Evolutionary conservation across 2,329 filamentous ascomycete genomes (phyloP).

Genomic region (Penicillium sp.): DNA sequence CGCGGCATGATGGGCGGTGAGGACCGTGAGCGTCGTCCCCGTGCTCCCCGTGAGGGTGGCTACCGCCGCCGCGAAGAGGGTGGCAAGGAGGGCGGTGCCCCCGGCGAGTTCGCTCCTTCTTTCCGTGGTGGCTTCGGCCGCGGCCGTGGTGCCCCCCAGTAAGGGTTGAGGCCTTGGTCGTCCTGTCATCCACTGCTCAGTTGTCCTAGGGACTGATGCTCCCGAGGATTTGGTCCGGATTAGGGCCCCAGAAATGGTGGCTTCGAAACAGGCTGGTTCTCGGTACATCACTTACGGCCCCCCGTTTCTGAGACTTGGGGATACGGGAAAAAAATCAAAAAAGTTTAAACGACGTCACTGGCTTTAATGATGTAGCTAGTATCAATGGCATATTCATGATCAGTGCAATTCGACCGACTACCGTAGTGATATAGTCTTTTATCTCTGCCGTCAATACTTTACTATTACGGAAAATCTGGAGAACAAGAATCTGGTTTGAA

Average conservation of each 20-base stretch:
- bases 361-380: slow-evolving; percentile 34
- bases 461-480: no score
- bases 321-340: slow-evolving; percentile 31
- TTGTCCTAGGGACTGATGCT: slow-evolving; percentile 37
- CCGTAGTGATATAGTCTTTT: slow-evolving; percentile 6
- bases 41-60: slow-evolving; percentile 79
- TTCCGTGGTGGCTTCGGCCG: slow-evolving; percentile 92
- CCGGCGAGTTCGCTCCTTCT: slow-evolving; percentile 87
- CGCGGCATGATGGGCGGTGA: slow-evolving; percentile 94
- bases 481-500: no score
- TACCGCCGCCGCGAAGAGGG: slow-evolving; percentile 85
- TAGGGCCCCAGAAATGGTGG: slow-evolving; percentile 26
- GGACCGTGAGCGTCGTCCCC: slow-evolving; percentile 82
- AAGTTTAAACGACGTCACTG: slow-evolving; percentile 32
- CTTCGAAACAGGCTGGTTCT: slow-evolving; percentile 31
- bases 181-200: slow-evolving; percentile 35
- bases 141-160: slow-evolving; percentile 76
- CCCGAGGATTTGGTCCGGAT: slow-evolving; percentile 31
- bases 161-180: slow-evolving; percentile 36
- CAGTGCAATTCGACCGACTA: slow-evolving; percentile 11
- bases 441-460: background rate
- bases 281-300: slow-evolving; percentile 24
- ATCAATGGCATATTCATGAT: slow-evolving; percentile 40
- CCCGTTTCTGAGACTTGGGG: slow-evolving; percentile 23
- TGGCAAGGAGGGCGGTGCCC: slow-evolving; percentile 88